Conservation (phyloP, 352 stramenopile genomes). For the Elongisporangium senticosum region DNA sequence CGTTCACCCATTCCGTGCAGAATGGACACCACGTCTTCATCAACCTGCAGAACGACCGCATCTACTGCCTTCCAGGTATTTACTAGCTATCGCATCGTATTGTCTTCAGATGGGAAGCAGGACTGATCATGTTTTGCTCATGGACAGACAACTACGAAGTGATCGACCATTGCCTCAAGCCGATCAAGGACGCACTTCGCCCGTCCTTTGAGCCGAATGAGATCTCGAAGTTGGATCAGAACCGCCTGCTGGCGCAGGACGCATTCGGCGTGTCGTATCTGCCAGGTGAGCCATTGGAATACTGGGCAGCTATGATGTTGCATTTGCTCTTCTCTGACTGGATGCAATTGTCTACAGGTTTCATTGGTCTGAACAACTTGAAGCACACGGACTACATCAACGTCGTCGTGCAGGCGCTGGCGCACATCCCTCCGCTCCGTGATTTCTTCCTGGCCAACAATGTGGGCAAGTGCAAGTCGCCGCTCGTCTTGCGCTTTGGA, state of each 20-base stretch:
- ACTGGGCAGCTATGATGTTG: background rate
- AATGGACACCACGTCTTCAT: constrained; percentile 97
- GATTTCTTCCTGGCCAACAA: constrained; percentile 93
- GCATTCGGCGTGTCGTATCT: constrained; percentile 96
- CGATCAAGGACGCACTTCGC: constrained; percentile 93
- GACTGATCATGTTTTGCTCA: background rate
- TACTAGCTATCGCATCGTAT: background rate
- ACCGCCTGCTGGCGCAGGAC: constrained; percentile 90
- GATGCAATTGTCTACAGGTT: constrained; percentile 46
- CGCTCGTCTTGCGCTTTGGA: constrained; percentile 90
- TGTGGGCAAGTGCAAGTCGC: constrained; percentile 60
- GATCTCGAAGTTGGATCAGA: constrained; percentile 88
- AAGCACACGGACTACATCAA: constrained; percentile 98
- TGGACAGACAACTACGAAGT: constrained; percentile 97
- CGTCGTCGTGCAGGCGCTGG: constrained; percentile 94
- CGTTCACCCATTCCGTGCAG: constrained; percentile 97
- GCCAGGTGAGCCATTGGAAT: constrained; percentile 31
- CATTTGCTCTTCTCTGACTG: background rate
- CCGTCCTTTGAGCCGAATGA: constrained; percentile 83
- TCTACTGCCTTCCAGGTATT: constrained; percentile 93
- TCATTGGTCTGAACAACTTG: constrained; percentile 98
- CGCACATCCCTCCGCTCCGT: constrained; percentile 92
- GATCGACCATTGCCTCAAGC: constrained; percentile 91
- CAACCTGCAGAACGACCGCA: constrained; percentile 91
- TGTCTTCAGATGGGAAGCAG: background rate